Evolutionary conservation across 2,329 filamentous ascomycete genomes (phyloP), one percentile per base, ranked within the genome.

Genomic region (Aspergillus latus): DNA sequence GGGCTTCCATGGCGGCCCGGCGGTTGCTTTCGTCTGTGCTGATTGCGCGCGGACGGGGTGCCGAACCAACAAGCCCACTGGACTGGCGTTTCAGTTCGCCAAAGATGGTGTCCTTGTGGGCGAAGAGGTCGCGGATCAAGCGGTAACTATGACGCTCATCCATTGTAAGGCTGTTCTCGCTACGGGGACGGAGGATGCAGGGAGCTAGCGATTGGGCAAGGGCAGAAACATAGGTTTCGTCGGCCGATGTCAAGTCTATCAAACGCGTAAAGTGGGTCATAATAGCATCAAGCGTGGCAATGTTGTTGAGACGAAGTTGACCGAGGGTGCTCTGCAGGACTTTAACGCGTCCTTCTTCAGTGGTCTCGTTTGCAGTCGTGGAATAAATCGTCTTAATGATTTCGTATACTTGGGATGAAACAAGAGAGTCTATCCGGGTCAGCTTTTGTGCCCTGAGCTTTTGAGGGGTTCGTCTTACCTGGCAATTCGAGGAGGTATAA

Each of bases 201-300:
- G 92, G 89, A 1, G 92, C 89, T 44, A 99, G 80, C 5, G 81
- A 78, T 28, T 86, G 85, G 2, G 92, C 89, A 39, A 99, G 83
- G 37, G 86, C 79, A 10, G 87, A 72, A 56, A 96, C 78, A 70
- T 96, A 99, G 43, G 85, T 78, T 70, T 99, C 94, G 64, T 96
- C 93, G 32, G 94, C 94, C 11, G 93, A 97, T 2, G 94, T 99
- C 61, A 99, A 82, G 73, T 99, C 94, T 69, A 99, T 95, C 58
- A 99, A 81, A 59, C 94, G 89, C 39, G 93, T 97, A 73, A 99
- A 97, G 76, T 99, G 94, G 63, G 96, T 97, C 82, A 95, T 96
- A 71, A 96, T 89, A 40, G 94, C 94, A 74, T 99, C 94, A 58
- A 99, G 85, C n/a, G 94, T 97, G 47, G 94, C 94, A 73, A 99